Base-by-base conservation (phyloP, 495 filamentous ascomycete genomes). In the Hypoxylon subgilvum region DNA sequence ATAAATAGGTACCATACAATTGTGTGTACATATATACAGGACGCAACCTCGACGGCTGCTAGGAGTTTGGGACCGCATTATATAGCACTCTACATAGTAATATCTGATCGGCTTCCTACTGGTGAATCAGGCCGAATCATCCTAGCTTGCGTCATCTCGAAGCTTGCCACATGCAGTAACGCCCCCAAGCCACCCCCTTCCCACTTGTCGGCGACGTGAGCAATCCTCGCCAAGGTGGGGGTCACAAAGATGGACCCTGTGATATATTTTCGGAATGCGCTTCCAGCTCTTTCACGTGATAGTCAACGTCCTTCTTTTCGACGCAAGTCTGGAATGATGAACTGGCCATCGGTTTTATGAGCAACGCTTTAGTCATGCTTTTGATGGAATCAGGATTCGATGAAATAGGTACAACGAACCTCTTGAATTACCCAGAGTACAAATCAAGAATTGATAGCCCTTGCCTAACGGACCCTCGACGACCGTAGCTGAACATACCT, bases 151-250 rank as follows among this genome's bases (percentile, higher is more conserved):
- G 58, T 62, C 58, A 62, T 56, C 58, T 25, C 45, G 32, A 55
- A 46, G 38, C 46, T 56, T 40, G 48, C 58, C 45, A 2, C 6
- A 56, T 62, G 58, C 46, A 48, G 47, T 51, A 57, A 41, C 18
- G 27, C 43, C 23, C 57, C 34, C 42, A 52, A 46, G 5, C 6
- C 28, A 32, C 47, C 36, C 43, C 35, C 52, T 63, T 57, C 59
- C 59, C 52, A 43, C 52, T 34, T 63, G 27, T 52, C 59, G 59
- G 59, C 41, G 47, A 46, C 46, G 21, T 47, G 19, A 10, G 13
- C 28, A 30, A 48, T 63, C 38, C 41, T 63, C 59, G 59, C 52
- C 59, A 63, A 63, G 36, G 52, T 63, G 59, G 59, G 59, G 59
- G 59, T 55, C 59, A 34, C 30, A 12, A 28, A 16, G 6, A 27